Evolutionary conservation across 441 rosid genomes (phyloP), one percentile per base, ranked within the genome.

Genomic region (Populus hybrid): DNA sequence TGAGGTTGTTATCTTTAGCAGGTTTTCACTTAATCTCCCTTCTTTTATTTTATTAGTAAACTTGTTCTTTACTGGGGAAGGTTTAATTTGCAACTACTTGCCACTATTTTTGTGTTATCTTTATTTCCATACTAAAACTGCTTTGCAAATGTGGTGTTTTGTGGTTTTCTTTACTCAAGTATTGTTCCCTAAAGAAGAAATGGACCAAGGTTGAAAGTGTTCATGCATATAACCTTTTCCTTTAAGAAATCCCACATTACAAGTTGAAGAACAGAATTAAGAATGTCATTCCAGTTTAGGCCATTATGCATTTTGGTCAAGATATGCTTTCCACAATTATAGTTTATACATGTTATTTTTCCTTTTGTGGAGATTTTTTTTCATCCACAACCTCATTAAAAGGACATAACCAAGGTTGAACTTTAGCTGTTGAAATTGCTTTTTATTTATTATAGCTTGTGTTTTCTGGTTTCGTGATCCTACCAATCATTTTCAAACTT

Each of bases 1-100:
- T 74, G 79, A 75, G 77, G 71, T 80, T 84, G 85, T 77, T 86
- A 74, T 75, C 77, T 77, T 69, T 79, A 77, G 65, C 75, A 18
- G 80, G 23, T 64, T 76, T 74, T 66, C 36, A 2, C n/a, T n/a
- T 26, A 12, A 23, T 36, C 18, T 53, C 3, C 45, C 3, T 59
- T 68, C 38, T 78, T 73, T 68, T 69, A 38, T 64, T 68, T 68
- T 69, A 38, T 64, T 68, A 12, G 20, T 65, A 11, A 31, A 63
- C 38, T 31, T 68, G 12, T 36, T 53, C 53, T 73, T 65, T 16
- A 69, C 6, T 9, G 53, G 66, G 23, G 28, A 59, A 42, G n/a
- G 81, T 69, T 68, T 23, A 63, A 53, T 80, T 74, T 71, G 75
- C 73, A 70, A 56, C 33, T 40, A 40, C 28, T 31, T 66, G 40